Evolutionary conservation across 768 basidiomycete species (phyloP).

Genomic region (Auriscalpium microsporum): DNA sequence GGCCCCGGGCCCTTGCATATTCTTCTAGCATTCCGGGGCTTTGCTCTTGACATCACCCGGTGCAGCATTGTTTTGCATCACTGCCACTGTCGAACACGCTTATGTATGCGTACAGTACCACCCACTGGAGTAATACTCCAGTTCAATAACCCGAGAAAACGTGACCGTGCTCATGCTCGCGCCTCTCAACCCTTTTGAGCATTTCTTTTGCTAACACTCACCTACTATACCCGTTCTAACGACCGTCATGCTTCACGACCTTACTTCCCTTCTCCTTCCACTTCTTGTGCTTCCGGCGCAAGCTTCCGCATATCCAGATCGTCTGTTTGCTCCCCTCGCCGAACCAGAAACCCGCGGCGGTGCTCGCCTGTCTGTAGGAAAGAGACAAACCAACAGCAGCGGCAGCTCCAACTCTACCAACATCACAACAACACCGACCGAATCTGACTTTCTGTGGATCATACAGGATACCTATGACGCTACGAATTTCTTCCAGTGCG

Average conservation of each 20-base stretch:
- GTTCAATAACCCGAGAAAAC: too few species aligned
- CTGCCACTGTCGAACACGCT: too few species aligned
- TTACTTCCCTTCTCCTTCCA: slow-evolving; percentile 13
- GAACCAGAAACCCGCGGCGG: not conserved
- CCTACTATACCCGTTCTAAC: not conserved
- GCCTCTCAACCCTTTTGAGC: too few species aligned
- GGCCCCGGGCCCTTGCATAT: too few species aligned
- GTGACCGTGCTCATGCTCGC: too few species aligned
- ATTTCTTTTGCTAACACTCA: too few species aligned
- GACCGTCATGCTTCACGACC: slow-evolving; percentile 14
- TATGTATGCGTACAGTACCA: too few species aligned
- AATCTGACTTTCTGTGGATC: slow-evolving; percentile 6
- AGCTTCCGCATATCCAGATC: not conserved
- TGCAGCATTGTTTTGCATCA: too few species aligned
- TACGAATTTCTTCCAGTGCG: slow-evolving; percentile 16
- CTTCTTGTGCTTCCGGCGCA: slow-evolving; percentile 2
- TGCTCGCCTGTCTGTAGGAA: not conserved
- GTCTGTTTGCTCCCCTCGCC: not conserved
- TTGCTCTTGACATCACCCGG: too few species aligned
- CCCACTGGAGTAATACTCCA: too few species aligned
- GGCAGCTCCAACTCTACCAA: not conserved
- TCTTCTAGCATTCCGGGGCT: too few species aligned
- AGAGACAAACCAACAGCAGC: not conserved
- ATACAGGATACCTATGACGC: slow-evolving; percentile 11
- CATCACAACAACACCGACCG: not conserved